These are phyloP conservation scores for Xylaria sp. DNA, from an alignment of 2,329 filamentous ascomycete genomes.

Conservation along the genomic window DNA sequence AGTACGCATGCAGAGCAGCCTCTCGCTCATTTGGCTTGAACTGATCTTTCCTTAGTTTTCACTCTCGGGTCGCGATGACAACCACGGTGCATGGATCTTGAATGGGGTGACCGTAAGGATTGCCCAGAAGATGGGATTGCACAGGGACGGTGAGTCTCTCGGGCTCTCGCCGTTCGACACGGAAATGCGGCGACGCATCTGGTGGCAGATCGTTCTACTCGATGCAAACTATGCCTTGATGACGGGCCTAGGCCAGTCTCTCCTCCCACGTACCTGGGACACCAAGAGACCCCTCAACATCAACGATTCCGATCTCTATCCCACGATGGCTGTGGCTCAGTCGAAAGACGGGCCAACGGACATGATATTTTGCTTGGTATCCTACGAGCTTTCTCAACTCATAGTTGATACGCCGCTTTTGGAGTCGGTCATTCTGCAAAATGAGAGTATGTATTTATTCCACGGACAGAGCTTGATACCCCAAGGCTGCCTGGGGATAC, in stretches of 20 bases:
- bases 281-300: constrained; percentile 60
- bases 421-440: constrained; percentile 53
- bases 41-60: constrained; percentile 47
- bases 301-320: constrained; percentile 61
- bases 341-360: constrained; percentile 61
- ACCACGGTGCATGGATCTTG: constrained; percentile 62
- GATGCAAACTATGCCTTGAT: constrained; percentile 60
- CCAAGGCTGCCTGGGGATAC: neutral
- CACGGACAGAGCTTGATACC: constrained; percentile 35
- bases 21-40: neutral
- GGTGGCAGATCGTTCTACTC: constrained; percentile 66
- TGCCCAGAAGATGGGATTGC: constrained; percentile 68
- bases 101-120: constrained; percentile 65
- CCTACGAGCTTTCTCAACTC: constrained; percentile 54
- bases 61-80: constrained; percentile 60
- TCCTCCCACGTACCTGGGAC: constrained; percentile 57
- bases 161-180: constrained; percentile 64
- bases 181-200: constrained; percentile 68
- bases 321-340: constrained; percentile 52
- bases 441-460: constrained; percentile 35
- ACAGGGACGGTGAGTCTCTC: constrained; percentile 61
- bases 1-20: constrained; percentile 38
- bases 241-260: constrained; percentile 58
- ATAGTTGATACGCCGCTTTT: constrained; percentile 52
- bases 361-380: constrained; percentile 60